Conservation (phyloP, 2,329 filamentous ascomycete genomes). For the Amauroascus verrucosus region DNA sequence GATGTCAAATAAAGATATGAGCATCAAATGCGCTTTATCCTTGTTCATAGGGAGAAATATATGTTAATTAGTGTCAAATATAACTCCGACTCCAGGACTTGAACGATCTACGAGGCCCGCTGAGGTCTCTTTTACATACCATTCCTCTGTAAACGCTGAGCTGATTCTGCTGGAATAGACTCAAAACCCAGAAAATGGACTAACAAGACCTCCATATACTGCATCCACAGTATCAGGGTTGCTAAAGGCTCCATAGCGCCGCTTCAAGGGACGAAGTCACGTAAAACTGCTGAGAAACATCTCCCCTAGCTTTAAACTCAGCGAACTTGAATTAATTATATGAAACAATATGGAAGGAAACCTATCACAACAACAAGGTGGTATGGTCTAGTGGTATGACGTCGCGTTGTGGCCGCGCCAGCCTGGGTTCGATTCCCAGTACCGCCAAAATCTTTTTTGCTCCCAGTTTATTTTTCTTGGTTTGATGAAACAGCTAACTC, state of each 20-base stretch:
- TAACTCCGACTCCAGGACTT: neutral
- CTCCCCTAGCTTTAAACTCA: too few species aligned
- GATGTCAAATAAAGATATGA: neutral
- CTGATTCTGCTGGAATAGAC: conserved; percentile 26
- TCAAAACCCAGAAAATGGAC: conserved; percentile 33
- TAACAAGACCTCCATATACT: conserved; percentile 37
- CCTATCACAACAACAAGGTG: conserved; percentile 19
- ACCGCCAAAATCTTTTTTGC: conserved; percentile 10
- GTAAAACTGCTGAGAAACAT: too few species aligned
- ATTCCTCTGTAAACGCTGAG: conserved; percentile 22
- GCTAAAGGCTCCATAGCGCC: conserved; percentile 38
- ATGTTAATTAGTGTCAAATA: too few species aligned
- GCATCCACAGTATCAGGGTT: conserved; percentile 40
- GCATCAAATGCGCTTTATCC: neutral
- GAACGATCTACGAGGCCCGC: conserved; percentile 1
- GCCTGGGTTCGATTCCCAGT: conserved; percentile 18
- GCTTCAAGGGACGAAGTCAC: conserved; percentile 36
- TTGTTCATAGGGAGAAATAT: neutral
- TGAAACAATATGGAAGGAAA: neutral
- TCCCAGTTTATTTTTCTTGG: neutral
- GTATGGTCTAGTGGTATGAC: conserved; percentile 18
- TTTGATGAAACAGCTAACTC: too few species aligned
- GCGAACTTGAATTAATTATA: too few species aligned
- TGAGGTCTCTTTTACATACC: conserved; percentile 18
- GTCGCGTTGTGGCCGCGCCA: conserved; percentile 16